A percentile compares a stretch with the other conserved stretches of the same genome.
Conservation (phyloP, 441 rosid species). For the Croton setiger region DNA sequence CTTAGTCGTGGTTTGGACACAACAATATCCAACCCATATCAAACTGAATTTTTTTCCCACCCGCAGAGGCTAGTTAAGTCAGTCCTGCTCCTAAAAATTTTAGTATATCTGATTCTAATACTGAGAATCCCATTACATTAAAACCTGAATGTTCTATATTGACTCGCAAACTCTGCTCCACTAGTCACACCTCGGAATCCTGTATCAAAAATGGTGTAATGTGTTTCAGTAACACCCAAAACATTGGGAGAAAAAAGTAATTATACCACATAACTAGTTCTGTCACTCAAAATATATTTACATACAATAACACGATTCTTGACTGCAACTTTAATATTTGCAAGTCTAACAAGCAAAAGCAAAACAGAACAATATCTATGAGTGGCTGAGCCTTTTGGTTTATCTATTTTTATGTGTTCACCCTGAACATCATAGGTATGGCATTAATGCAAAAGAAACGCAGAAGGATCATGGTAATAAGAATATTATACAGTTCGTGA, state of each 20-base stretch:
- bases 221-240: neutral
- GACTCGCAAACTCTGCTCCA: constrained; percentile 12
- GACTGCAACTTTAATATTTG: neutral
- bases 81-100: constrained; percentile 23
- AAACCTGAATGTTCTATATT: constrained; percentile 10
- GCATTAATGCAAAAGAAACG: neutral
- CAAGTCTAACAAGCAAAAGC: neutral
- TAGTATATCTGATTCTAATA: neutral
- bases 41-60: constrained; percentile 7
- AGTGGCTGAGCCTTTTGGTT: neutral
- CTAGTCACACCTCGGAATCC: constrained; percentile 19
- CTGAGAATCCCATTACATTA: constrained; percentile 17
- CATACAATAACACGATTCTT: neutral
- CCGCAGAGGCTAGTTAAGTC: constrained; percentile 20
- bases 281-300: neutral
- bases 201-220: constrained; percentile 14
- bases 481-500: neutral
- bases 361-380: neutral
- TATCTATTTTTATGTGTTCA: neutral
- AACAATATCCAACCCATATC: constrained; percentile 1
- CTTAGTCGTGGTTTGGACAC: neutral
- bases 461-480: neutral
- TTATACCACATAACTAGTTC: neutral
- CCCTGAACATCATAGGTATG: neutral
- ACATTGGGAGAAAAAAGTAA: neutral